These are phyloP conservation scores for Diutina catenulata DNA, from an alignment of 1,139 yeast genomes.

Conservation along the genomic window DNA sequence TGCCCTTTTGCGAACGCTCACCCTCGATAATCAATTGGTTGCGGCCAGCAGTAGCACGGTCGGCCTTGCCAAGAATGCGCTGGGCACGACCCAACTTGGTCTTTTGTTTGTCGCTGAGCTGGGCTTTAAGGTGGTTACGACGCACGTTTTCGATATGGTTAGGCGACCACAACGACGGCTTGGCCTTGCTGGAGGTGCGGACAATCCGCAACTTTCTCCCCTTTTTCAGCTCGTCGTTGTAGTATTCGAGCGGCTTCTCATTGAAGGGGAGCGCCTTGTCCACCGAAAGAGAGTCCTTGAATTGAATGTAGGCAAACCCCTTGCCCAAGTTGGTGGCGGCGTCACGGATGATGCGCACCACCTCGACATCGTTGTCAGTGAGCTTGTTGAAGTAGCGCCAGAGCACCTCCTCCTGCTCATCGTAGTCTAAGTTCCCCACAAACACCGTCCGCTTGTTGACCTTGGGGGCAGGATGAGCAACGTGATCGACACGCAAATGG, in stretches of 20 bases:
- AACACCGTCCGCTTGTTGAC: conserved; percentile 79
- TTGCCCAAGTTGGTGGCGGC: conserved; percentile 90
- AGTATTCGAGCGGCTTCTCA: conserved; percentile 46
- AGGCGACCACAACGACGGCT: conserved; percentile 34
- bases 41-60: conserved; percentile 50
- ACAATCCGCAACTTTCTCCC: conserved; percentile 66
- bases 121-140: conserved; percentile 12
- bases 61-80: conserved; percentile 67
- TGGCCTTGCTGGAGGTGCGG: conserved; percentile 55
- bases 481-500: conserved; percentile 85
- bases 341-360: conserved; percentile 85
- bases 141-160: conserved; percentile 30
- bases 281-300: conserved; percentile 69
- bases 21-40: conserved; percentile 54
- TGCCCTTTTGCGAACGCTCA: conserved; percentile 66
- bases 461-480: conserved; percentile 80
- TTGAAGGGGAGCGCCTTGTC: conserved; percentile 72
- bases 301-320: conserved; percentile 95
- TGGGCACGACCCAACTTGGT: conserved; percentile 75
- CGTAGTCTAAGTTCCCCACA: conserved; percentile 91
- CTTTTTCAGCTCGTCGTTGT: conserved; percentile 14
- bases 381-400: conserved; percentile 67
- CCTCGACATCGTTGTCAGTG: conserved; percentile 64
- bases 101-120: conserved; percentile 50
- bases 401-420: conserved; percentile 77